Base-by-base conservation (phyloP, 2,329 filamentous ascomycete genomes). In the Ophiosphaerella korrae region DNA sequence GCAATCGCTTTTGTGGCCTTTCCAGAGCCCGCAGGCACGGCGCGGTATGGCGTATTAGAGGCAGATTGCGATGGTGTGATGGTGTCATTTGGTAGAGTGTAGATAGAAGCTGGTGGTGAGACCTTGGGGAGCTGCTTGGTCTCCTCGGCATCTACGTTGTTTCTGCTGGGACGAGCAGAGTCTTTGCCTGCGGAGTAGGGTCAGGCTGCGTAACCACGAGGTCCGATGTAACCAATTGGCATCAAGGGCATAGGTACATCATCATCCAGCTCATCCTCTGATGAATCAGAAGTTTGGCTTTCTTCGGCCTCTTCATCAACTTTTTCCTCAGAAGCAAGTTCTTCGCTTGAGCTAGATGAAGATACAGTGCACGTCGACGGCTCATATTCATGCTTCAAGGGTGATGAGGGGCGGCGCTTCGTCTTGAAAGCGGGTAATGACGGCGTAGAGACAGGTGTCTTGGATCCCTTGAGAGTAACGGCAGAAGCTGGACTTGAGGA, bases 351-450 rank as follows among this genome's bases (percentile, higher is more conserved):
- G 1, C 78, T 81, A 7, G n/a, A n/a, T n/a, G 81, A 81, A 5
- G 84, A 84, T 36, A 84, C 83, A 0, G 85, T 87, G 39, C 84
- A 84, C 6, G 84, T 86, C 12, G 94, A 97, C 12, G 93, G 93
- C 56, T 92, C 88, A 65, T 97, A 99, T 75, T 99, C 93, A 69
- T 97, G 93, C 77, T 99, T 99, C 42, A 99, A 79, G 0, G 94
- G 94, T 1, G 94, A 99, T 0, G 94, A 97, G 1, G 86, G 88
- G 14, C 92, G 85, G 38, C 92, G 85, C 67, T 88, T 72, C 72
- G 80, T 57, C 71, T 71, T 60, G 63, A 72, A 64, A 69, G 75
- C 69, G 55, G 77, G 64, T 48, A 74, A 61, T 62, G 72, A 62
- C 77, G 86, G 66, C 67, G 78, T 67, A 71, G 86, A 59, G 70